Base-by-base conservation (phyloP, 148 eudicot species). In the Rhododendron kiyosumense region DNA sequence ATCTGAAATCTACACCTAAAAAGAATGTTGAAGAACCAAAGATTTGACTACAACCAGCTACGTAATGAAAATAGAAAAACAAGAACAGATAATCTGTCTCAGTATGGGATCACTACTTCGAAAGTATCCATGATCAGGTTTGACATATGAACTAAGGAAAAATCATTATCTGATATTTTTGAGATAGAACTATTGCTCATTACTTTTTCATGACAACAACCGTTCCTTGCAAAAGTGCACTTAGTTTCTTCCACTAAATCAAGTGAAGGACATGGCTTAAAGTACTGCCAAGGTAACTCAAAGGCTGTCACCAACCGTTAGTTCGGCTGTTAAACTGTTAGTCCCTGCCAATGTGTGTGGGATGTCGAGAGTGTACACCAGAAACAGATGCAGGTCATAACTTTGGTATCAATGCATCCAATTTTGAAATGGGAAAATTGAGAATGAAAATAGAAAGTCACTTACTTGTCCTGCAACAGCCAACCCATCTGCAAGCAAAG, bases 401-500 rank as follows among this genome's bases (percentile, higher is more conserved):
- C 51, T 48, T 76, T 78, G 81, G 81, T 32, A 10, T 36, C 45
- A 8, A 43, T 26, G 32, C 45, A 48, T 65, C 71, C 30, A 8
- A 65, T 9, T 65, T 65, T 24, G 30, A 9, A 61, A 65, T 11
- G 71, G 71, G 71, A n/a, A 65, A 10, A 65, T 24, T 8, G 18
- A 69, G 75, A 81, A 81, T 30, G 38, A 41, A 38, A 82, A 59
- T 1, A 38, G 38, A 82, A 30, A 15, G 30, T 34, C 67, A 59
- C 51, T 83, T 84, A 89, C 88, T 86, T 89, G 90, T 10, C 85
- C 90, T 15, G 90, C 89, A 71, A 89, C 89, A 67, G 90, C 90
- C 26, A 89, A 78, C 12, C 89, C 89, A 54, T 89, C 89, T 32
- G 89, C 89, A 65, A 89, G 91, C 77, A 89, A 86, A 36, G 91